Conservation (phyloP, 495 filamentous ascomycete species). For the Penicillium malachiteum region DNA sequence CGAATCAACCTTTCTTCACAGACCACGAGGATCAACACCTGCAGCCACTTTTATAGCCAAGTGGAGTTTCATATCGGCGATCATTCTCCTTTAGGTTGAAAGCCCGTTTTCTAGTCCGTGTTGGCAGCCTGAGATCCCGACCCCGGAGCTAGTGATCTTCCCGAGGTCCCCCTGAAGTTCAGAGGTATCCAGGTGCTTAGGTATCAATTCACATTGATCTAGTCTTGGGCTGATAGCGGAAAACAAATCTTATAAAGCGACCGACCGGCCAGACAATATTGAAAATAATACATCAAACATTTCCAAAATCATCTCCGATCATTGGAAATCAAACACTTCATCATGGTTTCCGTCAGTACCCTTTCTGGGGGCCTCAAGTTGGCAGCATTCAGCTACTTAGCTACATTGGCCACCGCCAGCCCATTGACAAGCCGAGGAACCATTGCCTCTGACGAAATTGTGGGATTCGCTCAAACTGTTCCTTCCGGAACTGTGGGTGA, state of each 20-base stretch:
- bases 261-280: neutral
- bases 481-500: conserved; percentile 41
- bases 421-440: neutral
- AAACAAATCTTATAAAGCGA: neutral
- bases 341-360: neutral
- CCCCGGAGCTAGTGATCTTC: neutral
- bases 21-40: conserved; percentile 12
- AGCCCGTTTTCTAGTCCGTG: conserved; percentile 12
- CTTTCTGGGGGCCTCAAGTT: neutral
- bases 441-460: conserved; percentile 41
- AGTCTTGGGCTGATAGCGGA: no score
- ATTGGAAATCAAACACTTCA: neutral
- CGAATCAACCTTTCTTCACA: conserved; percentile 9
- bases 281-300: neutral
- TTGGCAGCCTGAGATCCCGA: conserved; percentile 6
- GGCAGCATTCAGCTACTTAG: neutral
- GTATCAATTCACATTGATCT: no score
- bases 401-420: neutral
- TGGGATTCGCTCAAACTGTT: conserved; percentile 48
- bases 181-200: no score
- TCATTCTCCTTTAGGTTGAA: conserved; percentile 17
- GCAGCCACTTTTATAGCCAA: neutral
- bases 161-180: neutral
- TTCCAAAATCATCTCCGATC: neutral
- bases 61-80: conserved; percentile 2